Evolutionary conservation across 306 rosid species (phyloP).

Genomic region (Spatholobus suberectus): DNA sequence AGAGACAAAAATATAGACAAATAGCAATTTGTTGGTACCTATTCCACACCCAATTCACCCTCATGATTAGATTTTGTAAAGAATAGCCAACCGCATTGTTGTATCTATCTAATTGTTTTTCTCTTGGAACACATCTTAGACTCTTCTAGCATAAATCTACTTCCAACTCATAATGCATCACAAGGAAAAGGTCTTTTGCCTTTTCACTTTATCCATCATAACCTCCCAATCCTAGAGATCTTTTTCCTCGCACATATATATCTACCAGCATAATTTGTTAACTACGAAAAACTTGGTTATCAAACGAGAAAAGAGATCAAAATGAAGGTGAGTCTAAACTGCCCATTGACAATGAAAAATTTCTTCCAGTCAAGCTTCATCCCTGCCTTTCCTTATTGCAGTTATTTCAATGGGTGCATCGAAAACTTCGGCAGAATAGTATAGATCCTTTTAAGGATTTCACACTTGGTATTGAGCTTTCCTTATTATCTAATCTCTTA

Average conservation of each 20-base stretch:
- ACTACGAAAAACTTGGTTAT: slow-evolving; percentile 44
- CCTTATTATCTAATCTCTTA: slow-evolving; percentile 34
- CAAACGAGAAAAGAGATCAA: slow-evolving; percentile 56
- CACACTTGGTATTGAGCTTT: slow-evolving; percentile 65
- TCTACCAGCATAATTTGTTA: slow-evolving; percentile 47
- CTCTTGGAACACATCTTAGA: slow-evolving; percentile 59
- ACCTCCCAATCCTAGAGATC: slow-evolving; percentile 38
- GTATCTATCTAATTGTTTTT: slow-evolving; percentile 87
- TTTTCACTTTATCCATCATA: slow-evolving; percentile 49
- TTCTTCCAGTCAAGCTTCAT: slow-evolving; percentile 44
- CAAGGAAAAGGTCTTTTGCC: slow-evolving; percentile 39
- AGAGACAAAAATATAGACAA: slow-evolving; percentile 47
- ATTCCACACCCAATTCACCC: slow-evolving; percentile 51
- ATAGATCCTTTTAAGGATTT: slow-evolving; percentile 70
- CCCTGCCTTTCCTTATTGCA: slow-evolving; percentile 60
- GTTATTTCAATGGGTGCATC: slow-evolving; percentile 88
- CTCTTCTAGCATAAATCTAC: slow-evolving; percentile 60
- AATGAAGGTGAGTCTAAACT: slow-evolving; percentile 80
- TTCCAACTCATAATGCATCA: slow-evolving; percentile 57
- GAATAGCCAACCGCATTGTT: slow-evolving; percentile 81
- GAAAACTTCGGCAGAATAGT: slow-evolving; percentile 71
- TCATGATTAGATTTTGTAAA: slow-evolving; percentile 79
- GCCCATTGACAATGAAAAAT: slow-evolving; percentile 27
- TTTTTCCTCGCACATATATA: slow-evolving; percentile 46
- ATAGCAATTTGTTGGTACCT: slow-evolving; percentile 41